A percentile compares a stretch with the other conserved stretches of the same genome.
These are phyloP conservation scores for Papiliotrema terrestris DNA, from an alignment of 1,284 basidiomycete genomes.

Conservation along the genomic window DNA sequence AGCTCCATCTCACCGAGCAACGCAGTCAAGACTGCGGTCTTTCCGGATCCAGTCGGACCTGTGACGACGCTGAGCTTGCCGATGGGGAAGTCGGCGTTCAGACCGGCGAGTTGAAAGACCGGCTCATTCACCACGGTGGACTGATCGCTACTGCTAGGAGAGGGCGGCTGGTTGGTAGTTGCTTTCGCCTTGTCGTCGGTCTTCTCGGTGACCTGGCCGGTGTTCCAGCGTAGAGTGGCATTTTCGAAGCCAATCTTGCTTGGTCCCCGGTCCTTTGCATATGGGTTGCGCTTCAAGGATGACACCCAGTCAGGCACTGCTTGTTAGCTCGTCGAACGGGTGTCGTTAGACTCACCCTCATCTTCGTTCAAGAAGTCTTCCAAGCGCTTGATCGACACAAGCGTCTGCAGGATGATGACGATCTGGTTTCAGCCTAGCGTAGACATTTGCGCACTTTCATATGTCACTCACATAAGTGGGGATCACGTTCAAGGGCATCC, in stretches of 20 bases:
- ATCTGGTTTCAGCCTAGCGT: constrained; percentile 14
- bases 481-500: constrained; percentile 54
- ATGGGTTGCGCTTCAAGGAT: constrained; percentile 54
- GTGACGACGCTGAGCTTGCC: constrained; percentile 64
- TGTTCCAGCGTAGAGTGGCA: constrained; percentile 69
- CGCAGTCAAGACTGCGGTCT: constrained; percentile 67
- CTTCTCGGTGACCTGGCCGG: constrained; percentile 36
- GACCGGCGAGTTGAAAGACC: constrained; percentile 63
- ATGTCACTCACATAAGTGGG: constrained; percentile 30
- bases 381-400: constrained; percentile 75
- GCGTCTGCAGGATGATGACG: constrained; percentile 54
- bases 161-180: not conserved
- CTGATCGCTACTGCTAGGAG: constrained; percentile 12
- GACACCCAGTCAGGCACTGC: constrained; percentile 64
- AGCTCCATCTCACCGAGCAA: constrained; percentile 63
- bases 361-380: constrained; percentile 76
- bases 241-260: constrained; percentile 61
- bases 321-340: not conserved
- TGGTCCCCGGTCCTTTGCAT: constrained; percentile 10
- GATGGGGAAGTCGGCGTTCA: constrained; percentile 66
- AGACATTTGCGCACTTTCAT: not conserved
- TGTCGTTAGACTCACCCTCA: constrained; percentile 51
- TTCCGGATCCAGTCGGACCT: constrained; percentile 76
- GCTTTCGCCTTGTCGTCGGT: constrained; percentile 17
- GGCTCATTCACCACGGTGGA: constrained; percentile 6